Percentiles rank a stretch among this genome's conserved stretches.
phyloP scores from a whole-genome alignment of 257 asterid species.

The Plantago elongata region DNA sequence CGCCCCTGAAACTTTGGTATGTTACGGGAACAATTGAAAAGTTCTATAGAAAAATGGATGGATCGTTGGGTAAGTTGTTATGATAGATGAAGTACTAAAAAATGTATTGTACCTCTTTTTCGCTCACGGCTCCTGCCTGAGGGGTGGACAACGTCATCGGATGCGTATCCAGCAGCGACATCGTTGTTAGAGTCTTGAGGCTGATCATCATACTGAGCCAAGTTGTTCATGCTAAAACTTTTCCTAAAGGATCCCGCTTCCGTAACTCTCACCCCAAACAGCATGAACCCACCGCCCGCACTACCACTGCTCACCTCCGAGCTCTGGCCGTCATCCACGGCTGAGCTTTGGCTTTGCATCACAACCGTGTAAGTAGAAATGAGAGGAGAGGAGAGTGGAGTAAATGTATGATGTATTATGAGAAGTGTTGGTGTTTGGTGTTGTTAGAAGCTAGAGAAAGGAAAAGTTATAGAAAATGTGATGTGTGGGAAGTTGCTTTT shows the following conservation, averaged over 20 bases:
- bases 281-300: slow-evolving; percentile 59
- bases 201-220: slow-evolving; percentile 55
- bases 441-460: slow-evolving; percentile 16
- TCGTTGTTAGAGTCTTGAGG: slow-evolving; percentile 54
- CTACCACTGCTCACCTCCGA: slow-evolving; percentile 36
- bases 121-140: slow-evolving; percentile 79
- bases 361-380: slow-evolving; percentile 8
- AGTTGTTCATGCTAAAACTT: slow-evolving; percentile 82
- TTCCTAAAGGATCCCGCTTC: slow-evolving; percentile 77
- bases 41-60: not conserved
- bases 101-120: slow-evolving; percentile 53
- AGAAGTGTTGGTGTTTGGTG: not conserved
- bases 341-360: slow-evolving; percentile 18
- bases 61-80: no score
- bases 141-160: slow-evolving; percentile 93
- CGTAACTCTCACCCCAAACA: slow-evolving; percentile 84
- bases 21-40: no score
- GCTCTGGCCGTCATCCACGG: slow-evolving; percentile 39
- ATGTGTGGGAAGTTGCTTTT: slow-evolving; percentile 10
- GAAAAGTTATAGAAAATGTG: slow-evolving; percentile 20
- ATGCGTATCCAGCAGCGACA: slow-evolving; percentile 68
- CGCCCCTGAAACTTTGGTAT: no score
- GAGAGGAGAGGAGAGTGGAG: slow-evolving; percentile 11
- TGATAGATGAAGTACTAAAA: no score
- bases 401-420: not conserved